Evolutionary conservation across 2,329 filamentous ascomycete genomes (phyloP).

Genomic region (Mycosphaerelloides madeirae): DNA sequence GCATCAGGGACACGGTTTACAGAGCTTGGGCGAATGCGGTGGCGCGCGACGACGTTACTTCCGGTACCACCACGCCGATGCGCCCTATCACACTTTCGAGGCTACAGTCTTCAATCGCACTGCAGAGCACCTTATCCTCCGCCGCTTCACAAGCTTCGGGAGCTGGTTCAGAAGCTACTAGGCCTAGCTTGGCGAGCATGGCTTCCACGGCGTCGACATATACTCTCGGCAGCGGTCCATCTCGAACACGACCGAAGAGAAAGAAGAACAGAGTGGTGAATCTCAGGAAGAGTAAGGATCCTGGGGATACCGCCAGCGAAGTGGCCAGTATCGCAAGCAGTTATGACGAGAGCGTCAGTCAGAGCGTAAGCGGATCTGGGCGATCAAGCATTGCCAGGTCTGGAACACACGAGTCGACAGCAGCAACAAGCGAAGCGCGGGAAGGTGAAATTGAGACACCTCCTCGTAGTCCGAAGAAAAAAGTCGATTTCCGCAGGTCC

Average conservation of each 20-base stretch:
- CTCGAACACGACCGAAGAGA: constrained; percentile 62
- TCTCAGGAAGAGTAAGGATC: constrained; percentile 55
- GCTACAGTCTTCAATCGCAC: constrained; percentile 50
- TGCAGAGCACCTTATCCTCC: constrained; percentile 47
- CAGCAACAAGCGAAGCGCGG: constrained; percentile 16
- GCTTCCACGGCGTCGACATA: constrained; percentile 48
- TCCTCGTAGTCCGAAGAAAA: constrained; percentile 42
- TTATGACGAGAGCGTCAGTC: constrained; percentile 35
- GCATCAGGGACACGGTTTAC: constrained; percentile 86
- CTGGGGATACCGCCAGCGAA: constrained; percentile 47
- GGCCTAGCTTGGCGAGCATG: constrained; percentile 62
- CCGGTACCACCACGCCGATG: constrained; percentile 38
- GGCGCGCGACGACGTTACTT: constrained; percentile 58
- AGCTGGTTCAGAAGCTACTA: constrained; percentile 60
- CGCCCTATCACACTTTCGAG: constrained; percentile 43
- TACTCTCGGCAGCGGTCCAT: constrained; percentile 56
- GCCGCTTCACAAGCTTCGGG: constrained; percentile 60
- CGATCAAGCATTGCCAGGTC: constrained; percentile 49
- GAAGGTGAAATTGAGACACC: constrained; percentile 44
- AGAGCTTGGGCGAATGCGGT: constrained; percentile 81
- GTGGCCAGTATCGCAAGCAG: constrained; percentile 37
- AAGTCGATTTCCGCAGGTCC: constrained; percentile 27
- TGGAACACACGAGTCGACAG: constrained; percentile 51
- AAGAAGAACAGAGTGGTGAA: constrained; percentile 83
- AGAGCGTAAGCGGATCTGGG: constrained; percentile 14